These are phyloP conservation scores for Phytophthora pinifolia DNA, from an alignment of 352 stramenopile genomes.

Conservation along the genomic window DNA sequence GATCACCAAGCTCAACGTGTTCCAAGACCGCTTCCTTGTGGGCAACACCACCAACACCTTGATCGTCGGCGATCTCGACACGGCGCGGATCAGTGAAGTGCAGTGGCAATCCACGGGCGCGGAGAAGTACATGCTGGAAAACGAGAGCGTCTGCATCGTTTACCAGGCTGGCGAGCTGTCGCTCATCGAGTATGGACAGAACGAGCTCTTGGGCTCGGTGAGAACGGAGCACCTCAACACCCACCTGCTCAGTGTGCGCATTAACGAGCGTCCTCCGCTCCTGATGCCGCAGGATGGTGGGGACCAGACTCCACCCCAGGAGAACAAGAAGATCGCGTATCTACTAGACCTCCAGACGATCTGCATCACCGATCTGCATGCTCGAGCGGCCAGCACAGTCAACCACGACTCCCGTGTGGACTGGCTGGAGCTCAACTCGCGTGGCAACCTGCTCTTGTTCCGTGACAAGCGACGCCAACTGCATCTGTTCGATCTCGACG, in stretches of 20 bases:
- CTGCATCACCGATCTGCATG: constrained; percentile 83
- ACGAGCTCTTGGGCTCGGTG: constrained; percentile 91
- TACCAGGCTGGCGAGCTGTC: constrained; percentile 92
- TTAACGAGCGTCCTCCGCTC: constrained; percentile 85
- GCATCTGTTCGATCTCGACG: constrained; percentile 91
- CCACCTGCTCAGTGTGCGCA: constrained; percentile 92
- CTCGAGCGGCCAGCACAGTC: constrained; percentile 81
- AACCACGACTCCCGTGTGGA: constrained; percentile 93
- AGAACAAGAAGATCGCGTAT: constrained; percentile 96
- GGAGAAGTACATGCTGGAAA: constrained; percentile 97
- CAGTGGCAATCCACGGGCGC: constrained; percentile 85
- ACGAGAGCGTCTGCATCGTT: constrained; percentile 89
- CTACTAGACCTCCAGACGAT: constrained; percentile 93
- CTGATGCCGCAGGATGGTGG: constrained; percentile 24
- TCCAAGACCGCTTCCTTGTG: constrained; percentile 90
- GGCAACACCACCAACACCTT: constrained; percentile 93
- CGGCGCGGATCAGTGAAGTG: constrained; percentile 91
- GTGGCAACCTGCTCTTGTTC: constrained; percentile 91
- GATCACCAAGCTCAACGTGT: constrained; percentile 96
- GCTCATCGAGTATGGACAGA: constrained; percentile 94
- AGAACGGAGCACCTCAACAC: constrained; percentile 90
- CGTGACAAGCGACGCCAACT: constrained; percentile 91
- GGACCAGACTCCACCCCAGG: constrained; percentile 29
- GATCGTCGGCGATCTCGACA: constrained; percentile 91
- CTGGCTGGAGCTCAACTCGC: constrained; percentile 94